Evolutionary conservation across 306 rosid genomes (phyloP), one percentile per base, ranked within the genome.

Genomic region (Vigna unguiculata): DNA sequence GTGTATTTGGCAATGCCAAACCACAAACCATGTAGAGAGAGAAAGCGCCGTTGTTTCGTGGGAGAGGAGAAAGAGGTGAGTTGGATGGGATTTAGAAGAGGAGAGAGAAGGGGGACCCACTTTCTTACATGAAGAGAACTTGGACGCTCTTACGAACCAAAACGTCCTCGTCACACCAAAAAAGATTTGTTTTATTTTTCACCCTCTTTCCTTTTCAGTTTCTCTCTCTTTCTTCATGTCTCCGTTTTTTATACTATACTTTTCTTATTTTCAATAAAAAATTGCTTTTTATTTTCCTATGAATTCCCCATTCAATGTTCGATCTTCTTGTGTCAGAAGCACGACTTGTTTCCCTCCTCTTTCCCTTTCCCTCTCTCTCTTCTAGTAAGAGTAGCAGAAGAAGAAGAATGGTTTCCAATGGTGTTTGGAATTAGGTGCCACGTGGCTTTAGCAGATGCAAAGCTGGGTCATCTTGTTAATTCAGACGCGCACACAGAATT

Each of bases 111-210:
- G 16, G 70, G 58, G 99, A 85, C 14, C 98, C 91, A 71, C 83
- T 3, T 65, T 74, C 54, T 68, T 83, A 96, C 94, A 91, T 96
- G 97, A 91, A 86, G 96, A 74, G 99, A 96, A 96, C 99, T 91
- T 96, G 60, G 99, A 96, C 99, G 87, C 97, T 58, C 87, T 90
- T 83, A 66, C 19, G 85, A 87, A 78, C 71, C 63, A 71, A 62
- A 83, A 86, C 85, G 92, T 91, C 97, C 76, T 43, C 79, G 84
- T 91, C 96, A 87, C 83, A 25, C 84, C 68, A 85, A 43, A 84
- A 77, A 70, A 49, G 36, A 78, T 88, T 92, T 83, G 78, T 81
- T 85, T 85, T 78, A 63, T 75, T 82, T 77, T 21, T 71, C 48
- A 6, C 22, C 19, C 68, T 45, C 67, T 71, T 66, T 58, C 76